Conservation (phyloP, 2,329 filamentous ascomycete species). For the Talaromyces albobiverticillius region DNA sequence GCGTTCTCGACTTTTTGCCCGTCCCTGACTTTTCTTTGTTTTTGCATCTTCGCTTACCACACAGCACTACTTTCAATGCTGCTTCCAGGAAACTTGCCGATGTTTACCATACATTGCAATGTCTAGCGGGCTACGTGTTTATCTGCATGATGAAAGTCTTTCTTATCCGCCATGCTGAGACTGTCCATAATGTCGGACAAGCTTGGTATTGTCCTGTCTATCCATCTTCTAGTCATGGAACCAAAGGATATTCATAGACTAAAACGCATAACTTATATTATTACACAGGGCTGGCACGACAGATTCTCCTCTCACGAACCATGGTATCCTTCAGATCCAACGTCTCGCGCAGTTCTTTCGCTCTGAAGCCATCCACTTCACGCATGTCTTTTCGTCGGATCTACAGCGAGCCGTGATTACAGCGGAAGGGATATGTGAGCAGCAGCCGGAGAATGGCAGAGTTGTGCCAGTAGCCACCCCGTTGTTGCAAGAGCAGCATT, state of each 20-base stretch:
- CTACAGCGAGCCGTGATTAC: conserved; percentile 67
- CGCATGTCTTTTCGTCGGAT: conserved; percentile 74
- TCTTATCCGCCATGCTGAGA: conserved; percentile 84
- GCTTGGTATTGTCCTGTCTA: conserved; percentile 58
- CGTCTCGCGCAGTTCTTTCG: conserved; percentile 67
- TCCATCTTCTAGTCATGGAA: background rate
- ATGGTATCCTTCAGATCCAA: conserved; percentile 76
- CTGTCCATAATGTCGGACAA: conserved; percentile 80
- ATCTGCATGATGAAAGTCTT: conserved; percentile 58
- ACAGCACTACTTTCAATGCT: background rate
- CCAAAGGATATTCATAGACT: background rate
- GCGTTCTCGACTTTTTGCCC: background rate
- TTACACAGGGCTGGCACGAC: conserved; percentile 67
- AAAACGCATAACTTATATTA: too few species aligned
- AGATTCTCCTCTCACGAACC: conserved; percentile 76
- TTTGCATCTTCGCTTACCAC: background rate
- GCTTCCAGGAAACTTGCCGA: too few species aligned
- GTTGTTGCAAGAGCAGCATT: conserved; percentile 39
- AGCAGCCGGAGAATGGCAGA: background rate
- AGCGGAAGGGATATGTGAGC: conserved; percentile 27
- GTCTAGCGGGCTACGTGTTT: too few species aligned
- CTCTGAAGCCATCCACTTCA: conserved; percentile 61
- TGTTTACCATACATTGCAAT: too few species aligned
- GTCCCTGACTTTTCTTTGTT: background rate
- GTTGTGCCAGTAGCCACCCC: conserved; percentile 18